A percentile compares a stretch with the other conserved stretches of the same genome.
phyloP scores from a whole-genome alignment of 2,329 filamentous ascomycete species.

The Aureobasidium sp. region DNA sequence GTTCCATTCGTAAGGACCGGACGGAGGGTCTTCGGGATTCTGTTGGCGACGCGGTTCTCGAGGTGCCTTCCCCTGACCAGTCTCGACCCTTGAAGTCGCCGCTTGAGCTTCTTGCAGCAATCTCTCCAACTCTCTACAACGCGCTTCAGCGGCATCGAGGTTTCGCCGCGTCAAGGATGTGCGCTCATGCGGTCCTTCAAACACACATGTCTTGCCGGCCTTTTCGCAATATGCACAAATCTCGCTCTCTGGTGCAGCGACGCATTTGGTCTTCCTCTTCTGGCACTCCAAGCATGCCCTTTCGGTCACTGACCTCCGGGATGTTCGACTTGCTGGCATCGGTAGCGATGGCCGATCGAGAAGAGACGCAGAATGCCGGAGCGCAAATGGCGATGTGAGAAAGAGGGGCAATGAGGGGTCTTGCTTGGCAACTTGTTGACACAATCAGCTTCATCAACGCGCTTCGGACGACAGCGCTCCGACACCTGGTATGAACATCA shows the following conservation, averaged over 20 bases:
- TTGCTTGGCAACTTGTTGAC: background rate
- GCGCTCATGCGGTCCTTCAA: constrained; percentile 30
- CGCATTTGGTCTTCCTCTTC: constrained; percentile 18
- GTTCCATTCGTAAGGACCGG: constrained; percentile 13
- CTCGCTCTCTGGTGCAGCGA: constrained; percentile 28
- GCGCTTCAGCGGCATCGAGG: constrained; percentile 29
- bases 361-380: background rate
- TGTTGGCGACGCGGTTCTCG: background rate
- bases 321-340: constrained; percentile 5
- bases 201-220: constrained; percentile 29
- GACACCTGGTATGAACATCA: background rate
- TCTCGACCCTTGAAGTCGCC: too few species aligned
- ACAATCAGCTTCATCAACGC: background rate
- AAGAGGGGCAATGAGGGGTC: background rate
- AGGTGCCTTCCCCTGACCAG: background rate
- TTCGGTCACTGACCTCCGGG: constrained; percentile 1
- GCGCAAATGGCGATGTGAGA: background rate
- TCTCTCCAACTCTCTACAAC: constrained; percentile 25
- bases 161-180: constrained; percentile 33
- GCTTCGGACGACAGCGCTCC: constrained; percentile 1
- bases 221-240: constrained; percentile 28
- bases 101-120: constrained; percentile 19
- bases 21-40: constrained; percentile 1
- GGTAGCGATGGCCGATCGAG: background rate
- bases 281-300: constrained; percentile 18